Percentiles rank a stretch among this genome's conserved stretches.
Conservation (phyloP, 805 yeast species). For the Clavispora phyllophila region DNA sequence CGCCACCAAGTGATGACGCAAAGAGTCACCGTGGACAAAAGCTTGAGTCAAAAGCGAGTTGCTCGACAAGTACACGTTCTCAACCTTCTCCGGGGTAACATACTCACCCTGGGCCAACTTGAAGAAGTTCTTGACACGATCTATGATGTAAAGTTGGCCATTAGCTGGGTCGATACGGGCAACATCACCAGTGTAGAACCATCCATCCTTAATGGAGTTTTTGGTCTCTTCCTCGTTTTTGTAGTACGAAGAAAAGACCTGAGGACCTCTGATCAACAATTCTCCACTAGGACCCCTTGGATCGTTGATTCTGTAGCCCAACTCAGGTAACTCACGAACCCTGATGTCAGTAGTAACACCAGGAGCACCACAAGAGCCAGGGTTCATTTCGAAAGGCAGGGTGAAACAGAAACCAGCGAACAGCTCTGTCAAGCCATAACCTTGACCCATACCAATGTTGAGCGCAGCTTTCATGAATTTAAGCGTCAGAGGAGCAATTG, state of each 20-base stretch:
- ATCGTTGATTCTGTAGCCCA: slow-evolving; percentile 38
- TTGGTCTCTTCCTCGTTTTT: slow-evolving; percentile 52
- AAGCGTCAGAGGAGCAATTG: slow-evolving; percentile 58
- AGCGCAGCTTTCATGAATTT: slow-evolving; percentile 58
- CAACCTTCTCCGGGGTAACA: slow-evolving; percentile 72
- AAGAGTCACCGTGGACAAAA: slow-evolving; percentile 15
- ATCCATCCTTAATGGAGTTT: slow-evolving; percentile 43
- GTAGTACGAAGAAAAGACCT: slow-evolving; percentile 51
- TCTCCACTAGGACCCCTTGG: slow-evolving; percentile 49
- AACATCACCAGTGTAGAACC: slow-evolving; percentile 58
- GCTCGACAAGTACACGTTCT: slow-evolving; percentile 46
- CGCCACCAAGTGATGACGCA: slow-evolving; percentile 12
- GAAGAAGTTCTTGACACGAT: slow-evolving; percentile 76
- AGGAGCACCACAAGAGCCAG: slow-evolving; percentile 63
- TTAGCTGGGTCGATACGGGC: slow-evolving; percentile 16
- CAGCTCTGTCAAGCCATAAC: slow-evolving; percentile 71
- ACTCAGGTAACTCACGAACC: slow-evolving; percentile 57
- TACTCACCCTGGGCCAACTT: slow-evolving; percentile 53
- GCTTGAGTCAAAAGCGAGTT: slow-evolving; percentile 13
- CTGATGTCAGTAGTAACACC: slow-evolving; percentile 49
- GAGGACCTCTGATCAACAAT: slow-evolving; percentile 59
- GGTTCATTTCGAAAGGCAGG: slow-evolving; percentile 37
- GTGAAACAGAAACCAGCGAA: slow-evolving; percentile 49
- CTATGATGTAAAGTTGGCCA: slow-evolving; percentile 54
- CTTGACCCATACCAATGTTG: slow-evolving; percentile 55